phyloP scores from a whole-genome alignment of 108 stramenopile species.

The Cylindrotheca fusiformis region DNA sequence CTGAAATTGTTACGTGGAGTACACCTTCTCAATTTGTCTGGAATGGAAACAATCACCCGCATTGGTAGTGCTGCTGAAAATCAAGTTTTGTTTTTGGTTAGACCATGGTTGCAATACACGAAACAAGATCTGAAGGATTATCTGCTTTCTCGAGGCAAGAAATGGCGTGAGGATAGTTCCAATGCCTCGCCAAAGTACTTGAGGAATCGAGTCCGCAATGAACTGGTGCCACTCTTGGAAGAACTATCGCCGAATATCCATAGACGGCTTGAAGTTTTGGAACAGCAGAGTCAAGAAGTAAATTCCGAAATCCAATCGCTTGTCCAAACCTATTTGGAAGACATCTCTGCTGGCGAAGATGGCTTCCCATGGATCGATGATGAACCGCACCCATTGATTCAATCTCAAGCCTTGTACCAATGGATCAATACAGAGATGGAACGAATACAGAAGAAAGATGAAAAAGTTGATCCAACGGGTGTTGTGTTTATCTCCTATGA shows the following conservation, averaged over 20 bases:
- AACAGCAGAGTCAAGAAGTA: conserved; percentile 67
- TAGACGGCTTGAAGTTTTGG: conserved; percentile 46
- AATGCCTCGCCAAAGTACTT: conserved; percentile 73
- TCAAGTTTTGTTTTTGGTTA: conserved; percentile 39
- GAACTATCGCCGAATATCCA: conserved; percentile 53
- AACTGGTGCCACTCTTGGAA: conserved; percentile 73
- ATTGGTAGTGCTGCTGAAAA: not conserved
- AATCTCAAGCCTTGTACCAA: conserved; percentile 59
- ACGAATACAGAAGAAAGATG: not conserved
- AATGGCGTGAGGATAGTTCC: conserved; percentile 81
- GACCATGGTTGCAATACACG: conserved; percentile 65
- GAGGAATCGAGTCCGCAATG: conserved; percentile 84
- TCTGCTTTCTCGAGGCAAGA: conserved; percentile 25
- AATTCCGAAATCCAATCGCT: conserved; percentile 37
- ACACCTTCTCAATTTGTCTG: conserved; percentile 71
- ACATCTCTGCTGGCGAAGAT: conserved; percentile 1
- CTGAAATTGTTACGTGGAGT: conserved; percentile 81
- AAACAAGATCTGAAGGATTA: conserved; percentile 60
- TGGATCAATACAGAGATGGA: conserved; percentile 39
- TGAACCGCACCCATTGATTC: conserved; percentile 25
- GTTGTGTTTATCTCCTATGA: conserved; percentile 47
- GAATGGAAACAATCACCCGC: conserved; percentile 46
- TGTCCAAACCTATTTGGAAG: conserved; percentile 38
- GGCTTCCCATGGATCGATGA: not conserved
- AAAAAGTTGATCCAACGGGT: not conserved